These are phyloP conservation scores for Turnera subulata DNA, from an alignment of 345 rosid species.

Conservation along the genomic window DNA sequence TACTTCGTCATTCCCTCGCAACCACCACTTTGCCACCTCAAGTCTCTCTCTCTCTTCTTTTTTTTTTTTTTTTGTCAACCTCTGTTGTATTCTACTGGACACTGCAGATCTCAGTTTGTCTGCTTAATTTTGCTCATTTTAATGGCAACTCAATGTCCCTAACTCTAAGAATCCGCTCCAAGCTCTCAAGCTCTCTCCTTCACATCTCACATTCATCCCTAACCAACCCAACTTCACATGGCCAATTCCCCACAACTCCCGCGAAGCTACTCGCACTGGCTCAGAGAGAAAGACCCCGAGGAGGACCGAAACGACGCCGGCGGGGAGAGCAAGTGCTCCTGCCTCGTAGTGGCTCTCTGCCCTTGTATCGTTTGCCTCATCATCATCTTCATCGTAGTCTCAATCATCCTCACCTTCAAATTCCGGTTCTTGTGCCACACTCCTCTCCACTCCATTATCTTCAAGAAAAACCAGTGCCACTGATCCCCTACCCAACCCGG, in stretches of 20 bases:
- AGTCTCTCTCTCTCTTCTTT: no score
- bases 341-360: constrained; percentile 41
- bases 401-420: constrained; percentile 50
- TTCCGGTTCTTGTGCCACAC: constrained; percentile 62
- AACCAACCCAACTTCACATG: not conserved
- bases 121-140: not conserved
- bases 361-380: constrained; percentile 55
- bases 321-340: constrained; percentile 36
- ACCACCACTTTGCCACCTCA: no score
- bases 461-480: constrained; percentile 32
- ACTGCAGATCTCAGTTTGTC: not conserved
- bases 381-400: constrained; percentile 44
- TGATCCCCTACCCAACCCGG: not conserved
- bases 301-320: constrained; percentile 23
- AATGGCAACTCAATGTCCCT: not conserved
- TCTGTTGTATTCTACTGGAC: no score
- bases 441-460: constrained; percentile 50
- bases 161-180: not conserved
- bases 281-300: constrained; percentile 24
- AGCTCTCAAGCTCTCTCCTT: no score
- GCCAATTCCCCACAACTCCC: constrained; percentile 6
- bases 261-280: constrained; percentile 32
- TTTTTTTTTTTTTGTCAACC: no score
- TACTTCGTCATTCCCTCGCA: no score
- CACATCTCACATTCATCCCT: not conserved